These are phyloP conservation scores for Orbilia ellipsospora DNA, from an alignment of 2,329 filamentous ascomycete genomes.

Conservation along the genomic window DNA sequence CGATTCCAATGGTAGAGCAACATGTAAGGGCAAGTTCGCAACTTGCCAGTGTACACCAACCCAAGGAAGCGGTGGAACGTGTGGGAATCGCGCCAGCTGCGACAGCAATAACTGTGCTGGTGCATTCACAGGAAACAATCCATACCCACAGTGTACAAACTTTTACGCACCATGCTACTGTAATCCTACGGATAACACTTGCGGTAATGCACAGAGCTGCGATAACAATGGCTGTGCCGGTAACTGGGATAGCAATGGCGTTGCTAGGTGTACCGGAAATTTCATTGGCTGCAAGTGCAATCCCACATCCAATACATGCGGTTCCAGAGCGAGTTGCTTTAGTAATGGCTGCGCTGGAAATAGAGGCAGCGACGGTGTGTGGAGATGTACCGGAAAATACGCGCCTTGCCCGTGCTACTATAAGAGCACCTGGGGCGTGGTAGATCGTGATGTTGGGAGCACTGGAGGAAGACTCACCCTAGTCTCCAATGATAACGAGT, in stretches of 20 bases:
- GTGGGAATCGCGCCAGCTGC: conserved; percentile 21
- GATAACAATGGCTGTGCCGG: conserved; percentile 15
- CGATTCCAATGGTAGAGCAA: conserved; percentile 25
- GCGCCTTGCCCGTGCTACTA: conserved; percentile 19
- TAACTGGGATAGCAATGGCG: conserved; percentile 9
- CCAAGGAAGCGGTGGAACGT: conserved; percentile 14
- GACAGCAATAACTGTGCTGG: conserved; percentile 17
- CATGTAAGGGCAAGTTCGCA: conserved; percentile 26
- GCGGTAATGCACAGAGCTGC: conserved; percentile 10
- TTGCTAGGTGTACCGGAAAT: conserved; percentile 25
- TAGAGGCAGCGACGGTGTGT: conserved; percentile 28
- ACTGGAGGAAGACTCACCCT: conserved; percentile 15
- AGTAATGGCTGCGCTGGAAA: conserved; percentile 15
- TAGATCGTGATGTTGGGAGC: conserved; percentile 12
- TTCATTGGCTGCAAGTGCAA: conserved; percentile 21
- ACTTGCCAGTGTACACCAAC: conserved; percentile 17
- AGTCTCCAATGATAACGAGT: conserved; percentile 32
- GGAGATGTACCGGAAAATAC: conserved; percentile 24
- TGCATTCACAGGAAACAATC: conserved; percentile 2
- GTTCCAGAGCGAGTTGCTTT: conserved; percentile 15
- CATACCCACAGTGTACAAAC: conserved; percentile 14
- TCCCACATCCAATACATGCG: conserved; percentile 18
- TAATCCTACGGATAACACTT: conserved; percentile 21
- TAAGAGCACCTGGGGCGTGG: neutral
- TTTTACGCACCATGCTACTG: conserved; percentile 19